These are phyloP conservation scores for Suhomyces emberorum DNA, from an alignment of 805 yeast species.

Conservation along the genomic window DNA sequence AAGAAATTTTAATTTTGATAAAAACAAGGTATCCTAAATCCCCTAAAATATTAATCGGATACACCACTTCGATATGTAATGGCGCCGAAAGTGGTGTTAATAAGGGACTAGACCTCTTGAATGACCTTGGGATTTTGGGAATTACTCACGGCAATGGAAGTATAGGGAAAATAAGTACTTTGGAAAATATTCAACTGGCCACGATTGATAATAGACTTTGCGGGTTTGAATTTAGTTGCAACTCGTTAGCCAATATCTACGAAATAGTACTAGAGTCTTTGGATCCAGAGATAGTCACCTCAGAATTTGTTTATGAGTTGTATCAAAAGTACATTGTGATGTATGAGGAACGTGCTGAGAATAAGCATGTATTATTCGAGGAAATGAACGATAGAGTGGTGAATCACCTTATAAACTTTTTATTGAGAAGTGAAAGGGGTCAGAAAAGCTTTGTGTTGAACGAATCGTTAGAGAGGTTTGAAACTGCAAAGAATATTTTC, in stretches of 20 bases:
- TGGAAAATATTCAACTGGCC: slow-evolving; percentile 24
- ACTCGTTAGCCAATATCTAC: slow-evolving; percentile 24
- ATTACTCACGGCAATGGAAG: slow-evolving; percentile 21
- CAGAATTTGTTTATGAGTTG: slow-evolving; percentile 16
- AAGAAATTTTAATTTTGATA: slow-evolving; percentile 32
- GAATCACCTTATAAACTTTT: slow-evolving; percentile 8
- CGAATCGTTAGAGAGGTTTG: slow-evolving; percentile 11
- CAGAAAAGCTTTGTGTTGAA: slow-evolving; percentile 15
- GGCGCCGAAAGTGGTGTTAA: slow-evolving; percentile 4
- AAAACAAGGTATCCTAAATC: slow-evolving; percentile 24
- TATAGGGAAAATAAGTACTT: slow-evolving; percentile 11
- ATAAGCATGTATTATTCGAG: background rate
- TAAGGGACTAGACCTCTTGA: slow-evolving; percentile 19
- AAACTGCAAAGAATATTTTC: slow-evolving; percentile 25
- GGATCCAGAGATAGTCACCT: slow-evolving; percentile 11
- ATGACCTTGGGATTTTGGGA: slow-evolving; percentile 25
- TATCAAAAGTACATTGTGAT: slow-evolving; percentile 20
- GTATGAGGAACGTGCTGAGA: background rate
- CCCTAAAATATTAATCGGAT: slow-evolving; percentile 37
- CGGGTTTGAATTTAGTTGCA: slow-evolving; percentile 19
- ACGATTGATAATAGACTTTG: slow-evolving; percentile 26
- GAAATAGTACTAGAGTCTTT: slow-evolving; percentile 17
- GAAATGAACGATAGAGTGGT: slow-evolving; percentile 10
- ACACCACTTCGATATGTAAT: slow-evolving; percentile 28
- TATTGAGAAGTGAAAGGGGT: slow-evolving; percentile 6